Conservation (phyloP, 2,329 filamentous ascomycete genomes). For the Sarocladium strictum region DNA sequence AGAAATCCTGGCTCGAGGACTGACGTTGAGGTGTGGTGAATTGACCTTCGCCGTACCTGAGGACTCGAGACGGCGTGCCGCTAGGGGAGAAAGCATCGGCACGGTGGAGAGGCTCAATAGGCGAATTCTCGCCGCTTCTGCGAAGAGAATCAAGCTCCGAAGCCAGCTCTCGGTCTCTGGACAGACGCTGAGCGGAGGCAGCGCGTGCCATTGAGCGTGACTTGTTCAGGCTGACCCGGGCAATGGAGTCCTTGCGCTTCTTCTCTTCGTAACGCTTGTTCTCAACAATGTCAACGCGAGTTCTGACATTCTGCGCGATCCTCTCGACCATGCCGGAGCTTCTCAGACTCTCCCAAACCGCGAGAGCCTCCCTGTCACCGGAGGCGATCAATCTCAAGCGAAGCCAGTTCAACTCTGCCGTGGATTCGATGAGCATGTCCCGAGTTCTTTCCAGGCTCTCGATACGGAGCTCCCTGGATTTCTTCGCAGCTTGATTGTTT, state of each 20-base stretch:
- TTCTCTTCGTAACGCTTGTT: slow-evolving; percentile 13
- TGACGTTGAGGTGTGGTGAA: background rate
- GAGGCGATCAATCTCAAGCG: slow-evolving; percentile 8
- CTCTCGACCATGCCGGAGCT: slow-evolving; percentile 12
- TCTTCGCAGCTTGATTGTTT: slow-evolving; percentile 33
- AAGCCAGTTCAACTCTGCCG: slow-evolving; percentile 22
- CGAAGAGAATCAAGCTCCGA: background rate
- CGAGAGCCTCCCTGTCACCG: background rate
- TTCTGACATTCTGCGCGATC: slow-evolving; percentile 17
- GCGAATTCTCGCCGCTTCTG: too few relatives aligned
- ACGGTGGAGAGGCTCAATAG: too few relatives aligned
- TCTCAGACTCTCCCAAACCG: background rate
- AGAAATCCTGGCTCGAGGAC: background rate
- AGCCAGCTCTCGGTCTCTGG: slow-evolving; percentile 9
- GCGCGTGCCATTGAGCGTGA: background rate
- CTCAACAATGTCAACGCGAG: slow-evolving; percentile 15
- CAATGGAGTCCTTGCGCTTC: slow-evolving; percentile 15
- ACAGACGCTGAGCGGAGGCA: background rate
- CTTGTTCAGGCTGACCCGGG: background rate
- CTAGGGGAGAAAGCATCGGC: background rate
- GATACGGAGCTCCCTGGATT: slow-evolving; percentile 24
- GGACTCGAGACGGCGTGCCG: background rate
- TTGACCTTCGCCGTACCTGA: background rate
- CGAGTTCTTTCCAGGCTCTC: slow-evolving; percentile 20
- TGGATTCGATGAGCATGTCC: slow-evolving; percentile 17